These are phyloP conservation scores for Lactuca saligna DNA, from an alignment of 129 eudicot species.

Conservation along the genomic window DNA sequence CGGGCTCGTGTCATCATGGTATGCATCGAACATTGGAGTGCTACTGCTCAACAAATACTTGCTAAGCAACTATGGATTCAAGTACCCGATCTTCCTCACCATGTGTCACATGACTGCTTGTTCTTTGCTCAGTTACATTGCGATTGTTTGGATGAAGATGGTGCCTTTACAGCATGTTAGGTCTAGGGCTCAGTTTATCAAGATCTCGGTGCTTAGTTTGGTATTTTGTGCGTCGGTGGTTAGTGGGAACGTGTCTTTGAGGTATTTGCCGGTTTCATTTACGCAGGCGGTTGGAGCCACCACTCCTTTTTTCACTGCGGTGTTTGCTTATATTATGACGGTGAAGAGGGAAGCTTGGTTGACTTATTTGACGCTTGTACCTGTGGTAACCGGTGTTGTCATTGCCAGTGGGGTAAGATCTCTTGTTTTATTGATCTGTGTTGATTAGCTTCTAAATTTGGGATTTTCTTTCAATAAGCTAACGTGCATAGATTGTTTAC, in stretches of 20 bases:
- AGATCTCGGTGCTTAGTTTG: constrained; percentile 31
- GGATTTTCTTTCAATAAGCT: not conserved
- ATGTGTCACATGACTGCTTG: constrained; percentile 40
- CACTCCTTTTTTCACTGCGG: constrained; percentile 39
- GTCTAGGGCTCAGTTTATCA: constrained; percentile 30
- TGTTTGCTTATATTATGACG: constrained; percentile 41
- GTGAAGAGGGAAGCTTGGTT: constrained; percentile 34
- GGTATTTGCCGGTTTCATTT: constrained; percentile 38
- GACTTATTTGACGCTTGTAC: constrained; percentile 30
- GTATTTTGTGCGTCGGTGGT: constrained; percentile 42
- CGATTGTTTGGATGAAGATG: constrained; percentile 35
- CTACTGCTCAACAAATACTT: constrained; percentile 32
- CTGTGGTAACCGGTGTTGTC: constrained; percentile 32
- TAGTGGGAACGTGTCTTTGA: constrained; percentile 39
- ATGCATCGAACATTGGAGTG: constrained; percentile 37
- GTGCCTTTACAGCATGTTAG: constrained; percentile 29
- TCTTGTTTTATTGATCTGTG: not conserved
- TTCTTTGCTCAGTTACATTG: constrained; percentile 30
- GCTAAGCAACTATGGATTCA: constrained; percentile 36
- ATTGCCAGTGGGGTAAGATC: constrained; percentile 39
- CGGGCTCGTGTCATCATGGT: constrained; percentile 40
- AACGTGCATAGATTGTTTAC: not conserved
- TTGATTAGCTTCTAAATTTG: not conserved
- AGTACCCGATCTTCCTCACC: constrained; percentile 36
- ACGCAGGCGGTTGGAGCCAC: constrained; percentile 41